A percentile compares a stretch with the other conserved stretches of the same genome.
Evolutionary conservation across 148 eudicot species (phyloP).

Genomic region (Nepenthes mirabilis): DNA sequence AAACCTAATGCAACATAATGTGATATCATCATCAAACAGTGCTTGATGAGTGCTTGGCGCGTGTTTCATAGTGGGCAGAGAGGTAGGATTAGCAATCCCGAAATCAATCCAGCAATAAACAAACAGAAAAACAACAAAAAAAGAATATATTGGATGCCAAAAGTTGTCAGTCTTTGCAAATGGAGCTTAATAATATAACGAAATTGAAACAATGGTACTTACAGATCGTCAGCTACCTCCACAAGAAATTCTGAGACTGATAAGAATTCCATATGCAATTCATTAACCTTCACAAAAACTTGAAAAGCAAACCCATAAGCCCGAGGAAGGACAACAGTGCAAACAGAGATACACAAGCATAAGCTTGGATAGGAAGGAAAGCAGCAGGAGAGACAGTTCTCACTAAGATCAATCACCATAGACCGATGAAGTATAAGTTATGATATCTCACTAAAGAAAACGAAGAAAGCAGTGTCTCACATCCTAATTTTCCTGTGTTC

Average conservation of each 20-base stretch:
- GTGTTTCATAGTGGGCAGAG: constrained; percentile 5
- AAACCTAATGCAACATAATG: constrained; percentile 29
- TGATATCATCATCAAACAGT: constrained; percentile 6
- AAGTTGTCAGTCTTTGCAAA: neutral
- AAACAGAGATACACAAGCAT: neutral
- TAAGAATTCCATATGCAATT: constrained; percentile 84
- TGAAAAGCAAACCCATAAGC: constrained; percentile 16
- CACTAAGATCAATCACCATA: no score
- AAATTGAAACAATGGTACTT: constrained; percentile 21
- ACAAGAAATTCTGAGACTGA: constrained; percentile 80
- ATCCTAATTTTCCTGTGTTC: no score
- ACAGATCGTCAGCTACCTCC: constrained; percentile 93
- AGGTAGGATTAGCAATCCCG: constrained; percentile 6
- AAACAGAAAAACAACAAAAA: neutral
- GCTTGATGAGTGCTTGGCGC: constrained; percentile 12
- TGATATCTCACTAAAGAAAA: no score
- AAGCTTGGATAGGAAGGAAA: no score
- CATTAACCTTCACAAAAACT: constrained; percentile 55
- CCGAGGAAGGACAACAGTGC: neutral
- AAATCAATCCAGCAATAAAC: neutral
- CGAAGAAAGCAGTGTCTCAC: no score
- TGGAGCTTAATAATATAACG: neutral
- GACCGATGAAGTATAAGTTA: no score
- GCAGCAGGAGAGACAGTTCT: no score
- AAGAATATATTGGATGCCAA: neutral